Evolutionary conservation across 192 early-diverging fungal species (phyloP).

Genomic region (Mortierella hygrophila): DNA sequence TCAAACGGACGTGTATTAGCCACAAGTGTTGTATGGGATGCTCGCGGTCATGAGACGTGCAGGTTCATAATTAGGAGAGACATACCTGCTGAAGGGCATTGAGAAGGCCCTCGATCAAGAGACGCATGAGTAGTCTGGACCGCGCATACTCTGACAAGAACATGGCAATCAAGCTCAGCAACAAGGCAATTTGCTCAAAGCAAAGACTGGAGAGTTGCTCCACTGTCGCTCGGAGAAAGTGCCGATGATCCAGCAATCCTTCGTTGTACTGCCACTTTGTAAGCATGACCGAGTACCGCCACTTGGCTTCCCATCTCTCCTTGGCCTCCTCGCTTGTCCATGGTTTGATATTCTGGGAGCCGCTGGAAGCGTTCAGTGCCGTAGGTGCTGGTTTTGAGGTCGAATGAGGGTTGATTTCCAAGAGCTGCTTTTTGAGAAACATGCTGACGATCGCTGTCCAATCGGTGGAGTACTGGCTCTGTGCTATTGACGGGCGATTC

Average conservation of each 20-base stretch:
- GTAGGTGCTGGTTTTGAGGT: slow-evolving; percentile 22
- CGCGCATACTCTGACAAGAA: slow-evolving; percentile 66
- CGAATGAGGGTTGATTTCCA: slow-evolving; percentile 55
- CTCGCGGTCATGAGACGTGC: background rate
- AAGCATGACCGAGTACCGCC: slow-evolving; percentile 63
- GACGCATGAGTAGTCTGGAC: slow-evolving; percentile 64
- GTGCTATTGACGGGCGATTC: slow-evolving; percentile 19
- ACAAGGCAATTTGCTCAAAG: slow-evolving; percentile 58
- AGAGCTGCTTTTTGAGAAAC: slow-evolving; percentile 61
- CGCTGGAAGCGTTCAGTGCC: slow-evolving; percentile 35
- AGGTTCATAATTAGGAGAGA: background rate
- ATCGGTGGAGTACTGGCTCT: slow-evolving; percentile 47
- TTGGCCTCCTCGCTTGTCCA: slow-evolving; percentile 61
- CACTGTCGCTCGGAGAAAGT: slow-evolving; percentile 63
- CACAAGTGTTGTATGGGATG: background rate
- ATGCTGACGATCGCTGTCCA: slow-evolving; percentile 62
- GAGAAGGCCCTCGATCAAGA: slow-evolving; percentile 66
- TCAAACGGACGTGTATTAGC: background rate
- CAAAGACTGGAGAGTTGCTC: slow-evolving; percentile 52
- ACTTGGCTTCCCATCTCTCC: slow-evolving; percentile 60
- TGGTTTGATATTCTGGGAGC: slow-evolving; percentile 50
- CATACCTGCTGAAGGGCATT: slow-evolving; percentile 64
- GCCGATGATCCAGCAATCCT: slow-evolving; percentile 64
- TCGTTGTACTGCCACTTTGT: slow-evolving; percentile 71
- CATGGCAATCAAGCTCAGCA: slow-evolving; percentile 63